These are phyloP conservation scores for Xylona heveae DNA, from an alignment of 495 filamentous ascomycete species.

Conservation along the genomic window DNA sequence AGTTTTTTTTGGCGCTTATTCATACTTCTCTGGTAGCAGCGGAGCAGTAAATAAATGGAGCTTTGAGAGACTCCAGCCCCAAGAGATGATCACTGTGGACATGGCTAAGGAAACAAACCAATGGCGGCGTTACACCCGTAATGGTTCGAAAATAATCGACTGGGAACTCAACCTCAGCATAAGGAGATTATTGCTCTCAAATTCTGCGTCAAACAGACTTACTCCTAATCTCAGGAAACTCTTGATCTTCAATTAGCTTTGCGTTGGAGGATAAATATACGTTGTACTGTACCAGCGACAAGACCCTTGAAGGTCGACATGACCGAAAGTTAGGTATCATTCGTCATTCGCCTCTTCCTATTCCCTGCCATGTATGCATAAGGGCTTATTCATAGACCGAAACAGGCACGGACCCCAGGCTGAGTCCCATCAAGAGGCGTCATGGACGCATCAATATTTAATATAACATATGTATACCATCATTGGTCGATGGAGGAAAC, in stretches of 20 bases:
- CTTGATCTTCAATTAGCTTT: slow-evolving; percentile 10
- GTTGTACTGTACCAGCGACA: slow-evolving; percentile 25
- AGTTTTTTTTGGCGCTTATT: neutral
- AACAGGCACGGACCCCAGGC: too few relatives aligned
- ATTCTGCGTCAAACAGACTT: slow-evolving; percentile 3
- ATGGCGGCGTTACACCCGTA: slow-evolving; percentile 31
- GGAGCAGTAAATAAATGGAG: slow-evolving; percentile 81
- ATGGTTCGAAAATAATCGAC: slow-evolving; percentile 68
- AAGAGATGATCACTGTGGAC: slow-evolving; percentile 80
- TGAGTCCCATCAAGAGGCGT: too few relatives aligned
- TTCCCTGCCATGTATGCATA: too few relatives aligned
- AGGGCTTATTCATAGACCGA: too few relatives aligned
- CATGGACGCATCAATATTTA: too few relatives aligned
- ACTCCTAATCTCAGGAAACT: slow-evolving; percentile 55
- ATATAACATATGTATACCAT: too few relatives aligned
- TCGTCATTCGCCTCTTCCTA: too few relatives aligned
- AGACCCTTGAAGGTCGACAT: slow-evolving; percentile 76
- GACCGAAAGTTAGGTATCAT: too few relatives aligned
- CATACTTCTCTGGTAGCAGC: slow-evolving; percentile 55
- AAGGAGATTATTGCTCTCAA: slow-evolving; percentile 1
- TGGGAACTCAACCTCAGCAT: too few relatives aligned
- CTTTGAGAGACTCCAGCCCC: slow-evolving; percentile 54
- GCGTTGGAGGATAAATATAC: slow-evolving; percentile 6
- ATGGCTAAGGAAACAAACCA: slow-evolving; percentile 84
- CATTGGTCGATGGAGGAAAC: too few relatives aligned